A percentile compares a stretch with the other conserved stretches of the same genome.
phyloP scores from a whole-genome alignment of 108 stramenopile species.

The Nannochloropsis granulata region DNA sequence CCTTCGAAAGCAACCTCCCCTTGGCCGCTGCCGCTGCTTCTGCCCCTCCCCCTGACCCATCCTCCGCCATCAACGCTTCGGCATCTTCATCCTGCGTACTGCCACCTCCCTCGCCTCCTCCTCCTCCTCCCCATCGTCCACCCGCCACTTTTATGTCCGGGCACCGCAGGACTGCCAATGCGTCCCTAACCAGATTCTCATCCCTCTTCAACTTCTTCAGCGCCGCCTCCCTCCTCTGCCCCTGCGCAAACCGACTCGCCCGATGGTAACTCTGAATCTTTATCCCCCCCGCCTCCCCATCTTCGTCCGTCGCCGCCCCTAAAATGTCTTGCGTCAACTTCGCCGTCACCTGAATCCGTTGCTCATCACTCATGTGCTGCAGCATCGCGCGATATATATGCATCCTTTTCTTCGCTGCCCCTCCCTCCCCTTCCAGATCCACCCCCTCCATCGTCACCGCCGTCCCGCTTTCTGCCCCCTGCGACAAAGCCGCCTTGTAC shows the following conservation, averaged over 20 bases:
- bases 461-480: constrained; percentile 47
- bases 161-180: constrained; percentile 16
- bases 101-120: background rate
- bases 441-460: constrained; percentile 19
- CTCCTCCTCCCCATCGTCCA: background rate
- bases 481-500: constrained; percentile 51
- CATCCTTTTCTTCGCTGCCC: constrained; percentile 27
- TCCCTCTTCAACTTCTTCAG: background rate
- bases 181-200: constrained; percentile 19
- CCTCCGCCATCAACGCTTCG: constrained; percentile 3
- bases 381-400: constrained; percentile 65
- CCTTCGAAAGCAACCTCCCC: constrained; percentile 59
- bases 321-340: constrained; percentile 68
- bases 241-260: background rate
- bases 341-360: constrained; percentile 69
- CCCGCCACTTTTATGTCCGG: constrained; percentile 27
- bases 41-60: background rate
- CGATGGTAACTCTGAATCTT: background rate
- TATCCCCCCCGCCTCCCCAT: constrained; percentile 37
- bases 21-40: constrained; percentile 50
- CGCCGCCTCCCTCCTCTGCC: constrained; percentile 10
- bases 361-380: constrained; percentile 63
- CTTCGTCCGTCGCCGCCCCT: constrained; percentile 47
- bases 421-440: constrained; percentile 10
- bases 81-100: background rate